Percentiles rank a stretch among this genome's conserved stretches.
These are phyloP conservation scores for Knoxdaviesia capensis DNA, from an alignment of 2,329 filamentous ascomycete species.

Conservation along the genomic window DNA sequence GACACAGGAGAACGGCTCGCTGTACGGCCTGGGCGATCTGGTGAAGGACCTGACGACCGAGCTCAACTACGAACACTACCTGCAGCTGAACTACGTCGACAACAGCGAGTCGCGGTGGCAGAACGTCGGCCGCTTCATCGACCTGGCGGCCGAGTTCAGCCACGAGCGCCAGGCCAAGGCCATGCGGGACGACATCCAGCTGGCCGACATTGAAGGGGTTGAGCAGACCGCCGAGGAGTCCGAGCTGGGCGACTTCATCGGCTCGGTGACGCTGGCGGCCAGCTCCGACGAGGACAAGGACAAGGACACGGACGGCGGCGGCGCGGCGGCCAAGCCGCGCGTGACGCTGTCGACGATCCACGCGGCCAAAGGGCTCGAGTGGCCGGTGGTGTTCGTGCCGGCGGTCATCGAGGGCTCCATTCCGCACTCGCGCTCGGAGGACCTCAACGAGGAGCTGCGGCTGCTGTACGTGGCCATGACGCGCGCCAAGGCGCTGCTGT, in stretches of 20 bases:
- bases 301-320: background rate
- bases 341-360: slow-evolving; percentile 94
- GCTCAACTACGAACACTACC: slow-evolving; percentile 24
- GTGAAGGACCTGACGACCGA: slow-evolving; percentile 35
- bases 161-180: slow-evolving; percentile 14
- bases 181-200: slow-evolving; percentile 27
- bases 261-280: slow-evolving; percentile 63
- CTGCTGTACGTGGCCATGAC: slow-evolving; percentile 96
- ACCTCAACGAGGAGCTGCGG: slow-evolving; percentile 60
- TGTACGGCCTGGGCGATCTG: slow-evolving; percentile 25
- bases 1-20: slow-evolving; percentile 16
- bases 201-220: slow-evolving; percentile 51
- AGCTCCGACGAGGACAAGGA: slow-evolving; percentile 37
- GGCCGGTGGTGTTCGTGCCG: slow-evolving; percentile 88
- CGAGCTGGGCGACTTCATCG: slow-evolving; percentile 57
- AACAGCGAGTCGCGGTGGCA: slow-evolving; percentile 66
- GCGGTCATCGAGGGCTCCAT: slow-evolving; percentile 80
- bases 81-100: slow-evolving; percentile 50
- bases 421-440: slow-evolving; percentile 70
- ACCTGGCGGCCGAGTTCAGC: slow-evolving; percentile 54
- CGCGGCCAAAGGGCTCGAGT: slow-evolving; percentile 86
- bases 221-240: slow-evolving; percentile 44
- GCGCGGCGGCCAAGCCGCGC: slow-evolving; percentile 25
- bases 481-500: slow-evolving; percentile 66
- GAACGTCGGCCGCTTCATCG: slow-evolving; percentile 77